These are phyloP conservation scores for Lantana camara DNA, from an alignment of 257 asterid genomes.

Conservation along the genomic window DNA sequence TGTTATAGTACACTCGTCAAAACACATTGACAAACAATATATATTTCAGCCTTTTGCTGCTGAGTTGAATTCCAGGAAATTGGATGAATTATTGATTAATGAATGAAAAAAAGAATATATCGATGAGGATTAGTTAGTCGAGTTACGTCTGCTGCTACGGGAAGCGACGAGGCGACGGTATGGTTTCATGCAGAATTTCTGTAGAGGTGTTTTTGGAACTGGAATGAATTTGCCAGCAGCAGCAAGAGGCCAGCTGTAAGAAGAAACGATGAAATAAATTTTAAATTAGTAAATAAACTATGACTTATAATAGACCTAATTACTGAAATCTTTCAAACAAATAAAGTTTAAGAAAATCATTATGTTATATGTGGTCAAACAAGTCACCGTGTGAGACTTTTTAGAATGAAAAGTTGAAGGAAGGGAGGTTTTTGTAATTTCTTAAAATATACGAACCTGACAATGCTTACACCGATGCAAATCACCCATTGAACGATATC, in stretches of 20 bases:
- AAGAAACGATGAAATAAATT: constrained; percentile 24
- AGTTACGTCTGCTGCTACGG: constrained; percentile 39
- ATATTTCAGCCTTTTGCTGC: background rate
- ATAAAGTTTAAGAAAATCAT: no score
- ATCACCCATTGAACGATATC: constrained; percentile 61
- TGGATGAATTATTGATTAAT: constrained; percentile 9
- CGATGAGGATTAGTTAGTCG: constrained; percentile 20
- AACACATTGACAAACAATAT: background rate
- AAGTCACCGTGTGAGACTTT: no score
- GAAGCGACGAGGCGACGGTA: constrained; percentile 67
- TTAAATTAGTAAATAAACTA: no score
- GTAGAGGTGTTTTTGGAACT: constrained; percentile 86
- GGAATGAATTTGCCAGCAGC: constrained; percentile 74
- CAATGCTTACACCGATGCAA: constrained; percentile 61
- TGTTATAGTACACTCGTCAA: constrained; percentile 25
- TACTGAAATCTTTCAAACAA: no score
- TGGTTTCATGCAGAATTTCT: constrained; percentile 71
- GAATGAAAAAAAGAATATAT: constrained; percentile 11
- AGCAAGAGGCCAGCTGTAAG: constrained; percentile 94
- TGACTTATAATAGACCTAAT: no score
- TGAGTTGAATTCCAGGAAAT: constrained; percentile 21
- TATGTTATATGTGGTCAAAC: no score
- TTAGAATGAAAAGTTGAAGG: no score
- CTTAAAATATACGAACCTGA: constrained; percentile 51
- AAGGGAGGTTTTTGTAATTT: no score